Conservation (phyloP, 768 basidiomycete genomes). For the Lentinula edodes region DNA sequence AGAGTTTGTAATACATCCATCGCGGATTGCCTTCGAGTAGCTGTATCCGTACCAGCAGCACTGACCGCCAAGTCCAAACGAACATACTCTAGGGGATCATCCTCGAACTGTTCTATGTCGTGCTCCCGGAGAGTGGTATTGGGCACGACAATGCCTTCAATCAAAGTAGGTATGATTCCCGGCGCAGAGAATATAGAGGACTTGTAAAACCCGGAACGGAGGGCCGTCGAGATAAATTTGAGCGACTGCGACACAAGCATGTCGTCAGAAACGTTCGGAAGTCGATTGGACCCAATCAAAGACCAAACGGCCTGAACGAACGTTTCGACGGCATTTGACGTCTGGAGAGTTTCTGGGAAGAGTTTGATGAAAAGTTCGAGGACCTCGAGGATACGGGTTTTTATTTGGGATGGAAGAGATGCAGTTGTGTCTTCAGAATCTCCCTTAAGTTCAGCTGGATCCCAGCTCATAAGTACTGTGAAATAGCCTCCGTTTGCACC, state of each 20-base stretch:
- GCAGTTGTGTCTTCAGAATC: conserved; percentile 80
- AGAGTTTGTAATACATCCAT: conserved; percentile 94
- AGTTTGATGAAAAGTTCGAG: conserved; percentile 83
- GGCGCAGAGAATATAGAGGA: conserved; percentile 67
- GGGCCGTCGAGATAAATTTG: conserved; percentile 87
- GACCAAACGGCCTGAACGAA: conserved; percentile 91
- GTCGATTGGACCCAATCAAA: conserved; percentile 67
- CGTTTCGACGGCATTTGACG: conserved; percentile 55
- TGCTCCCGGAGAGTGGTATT: conserved; percentile 85
- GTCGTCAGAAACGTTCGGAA: conserved; percentile 71
- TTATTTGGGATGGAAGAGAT: conserved; percentile 84
- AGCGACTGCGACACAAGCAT: conserved; percentile 88
- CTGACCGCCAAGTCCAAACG: conserved; percentile 77
- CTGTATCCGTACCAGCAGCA: conserved; percentile 56
- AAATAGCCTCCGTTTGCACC: conserved; percentile 64
- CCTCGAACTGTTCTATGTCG: conserved; percentile 94
- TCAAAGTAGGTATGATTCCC: conserved; percentile 78
- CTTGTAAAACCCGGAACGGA: conserved; percentile 82
- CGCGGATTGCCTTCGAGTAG: conserved; percentile 88
- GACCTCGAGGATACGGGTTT: conserved; percentile 87
- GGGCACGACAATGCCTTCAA: conserved; percentile 90
- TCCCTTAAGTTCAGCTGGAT: conserved; percentile 57
- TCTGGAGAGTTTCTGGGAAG: conserved; percentile 72
- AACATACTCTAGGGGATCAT: conserved; percentile 94
- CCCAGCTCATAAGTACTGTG: conserved; percentile 77